phyloP scores from a whole-genome alignment of 1,284 basidiomycete genomes.

The Malassezia furfur region DNA sequence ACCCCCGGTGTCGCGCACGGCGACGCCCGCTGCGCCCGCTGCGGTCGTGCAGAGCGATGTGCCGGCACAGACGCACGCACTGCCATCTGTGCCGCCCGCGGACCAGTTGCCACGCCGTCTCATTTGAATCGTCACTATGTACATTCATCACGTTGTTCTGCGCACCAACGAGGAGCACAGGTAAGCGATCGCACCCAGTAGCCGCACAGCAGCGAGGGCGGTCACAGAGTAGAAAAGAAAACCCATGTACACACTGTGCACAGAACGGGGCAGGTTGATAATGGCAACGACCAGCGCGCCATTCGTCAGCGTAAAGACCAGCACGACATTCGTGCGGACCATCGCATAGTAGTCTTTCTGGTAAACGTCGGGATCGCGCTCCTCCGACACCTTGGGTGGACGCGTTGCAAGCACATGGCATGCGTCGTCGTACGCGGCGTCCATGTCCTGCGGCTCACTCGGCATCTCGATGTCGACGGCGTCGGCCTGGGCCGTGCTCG shows the following conservation, averaged over 20 bases:
- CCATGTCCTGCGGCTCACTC: slow-evolving; percentile 39
- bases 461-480: slow-evolving; percentile 43
- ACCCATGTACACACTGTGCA: slow-evolving; percentile 40
- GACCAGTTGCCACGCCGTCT: not conserved
- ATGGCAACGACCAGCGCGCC: slow-evolving; percentile 40
- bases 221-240: slow-evolving; percentile 41
- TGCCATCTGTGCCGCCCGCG: too few relatives aligned
- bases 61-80: too few relatives aligned
- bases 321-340: slow-evolving; percentile 78
- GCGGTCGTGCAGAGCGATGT: too few relatives aligned
- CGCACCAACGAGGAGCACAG: slow-evolving; percentile 1
- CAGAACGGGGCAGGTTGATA: slow-evolving; percentile 19
- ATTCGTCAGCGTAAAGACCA: slow-evolving; percentile 59
- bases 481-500: slow-evolving; percentile 15
- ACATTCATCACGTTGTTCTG: not conserved
- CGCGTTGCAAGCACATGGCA: slow-evolving; percentile 38
- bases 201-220: slow-evolving; percentile 31
- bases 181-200: slow-evolving; percentile 28
- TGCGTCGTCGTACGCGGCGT: slow-evolving; percentile 45
- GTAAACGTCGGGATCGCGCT: slow-evolving; percentile 32
- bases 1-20: too few relatives aligned
- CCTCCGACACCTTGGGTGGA: slow-evolving; percentile 17
- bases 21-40: not conserved
- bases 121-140: not conserved
- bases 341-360: slow-evolving; percentile 52